Base-by-base conservation (phyloP, 176 grass and related monocot genomes). In the Oryza meridionalis region DNA sequence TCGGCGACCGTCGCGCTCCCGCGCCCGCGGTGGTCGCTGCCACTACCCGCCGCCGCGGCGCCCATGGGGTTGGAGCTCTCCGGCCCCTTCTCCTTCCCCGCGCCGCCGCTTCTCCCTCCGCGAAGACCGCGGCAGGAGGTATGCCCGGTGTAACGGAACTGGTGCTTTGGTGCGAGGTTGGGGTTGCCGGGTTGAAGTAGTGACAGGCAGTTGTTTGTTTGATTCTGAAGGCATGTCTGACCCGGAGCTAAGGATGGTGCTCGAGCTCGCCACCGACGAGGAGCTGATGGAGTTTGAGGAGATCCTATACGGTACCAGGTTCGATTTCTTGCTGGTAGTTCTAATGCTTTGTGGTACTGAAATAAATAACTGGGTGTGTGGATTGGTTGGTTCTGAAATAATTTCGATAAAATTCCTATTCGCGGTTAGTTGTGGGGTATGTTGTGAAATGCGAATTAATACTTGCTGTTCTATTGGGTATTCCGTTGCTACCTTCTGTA, bases 271-370 rank as follows among this genome's bases (percentile, higher is more conserved):
- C 5, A 92, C 91, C 5, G 80, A 95, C 10, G 85, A 88, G 19
- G 96, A 98, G 81, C 79, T 98, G 83, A 45, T 92, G 79, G 96
- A 98, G 77, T 51, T 98, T 4, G 88, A 98, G 75, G 83, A 84
- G 21, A 98, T 98, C 85, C 93, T 98, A 38, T 98, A 95, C 19
- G 87, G 91, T 14, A 88, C 93, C 70, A 98, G 96, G 96, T 95
- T 78, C 51, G 62, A 26, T 79, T 12, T 43, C 67, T 32, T 89
- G 27, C 58, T 65, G 42, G 13, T 44, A 87, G 21, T 44, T 74
- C 50, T 42, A 19, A 38, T 49, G 25, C 61, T 68, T 26, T 53
- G 78, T 65, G 46, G 69, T 64, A 26, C 27, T 73, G 45, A 62
- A 43, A 31, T 80, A 62, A 43, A 31, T 80, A 50, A 26, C 29